Percentiles rank a stretch among this genome's conserved stretches.
Conservation (phyloP, 768 basidiomycete genomes). For the Termitomyces sp. region DNA sequence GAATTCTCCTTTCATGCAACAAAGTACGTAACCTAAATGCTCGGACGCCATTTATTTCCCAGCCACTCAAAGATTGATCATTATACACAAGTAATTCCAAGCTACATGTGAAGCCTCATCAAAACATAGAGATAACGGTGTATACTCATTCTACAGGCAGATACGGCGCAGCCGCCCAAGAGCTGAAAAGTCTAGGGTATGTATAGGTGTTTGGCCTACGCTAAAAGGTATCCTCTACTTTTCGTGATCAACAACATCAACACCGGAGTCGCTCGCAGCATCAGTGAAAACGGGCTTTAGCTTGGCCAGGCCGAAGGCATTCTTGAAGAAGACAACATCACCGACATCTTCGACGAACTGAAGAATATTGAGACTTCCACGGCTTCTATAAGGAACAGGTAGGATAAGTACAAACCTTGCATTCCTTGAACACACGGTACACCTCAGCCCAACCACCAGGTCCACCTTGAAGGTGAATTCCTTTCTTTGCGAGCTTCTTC, state of each 20-base stretch:
- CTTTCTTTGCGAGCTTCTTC: slow-evolving; percentile 58
- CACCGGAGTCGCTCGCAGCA: slow-evolving; percentile 47
- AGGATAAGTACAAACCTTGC: slow-evolving; percentile 46
- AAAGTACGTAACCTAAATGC: background rate
- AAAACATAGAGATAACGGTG: background rate
- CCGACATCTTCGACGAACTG: slow-evolving; percentile 94
- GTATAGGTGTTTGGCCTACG: slow-evolving; percentile 1
- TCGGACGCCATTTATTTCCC: background rate
- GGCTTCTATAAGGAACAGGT: background rate
- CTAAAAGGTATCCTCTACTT: slow-evolving; percentile 12
- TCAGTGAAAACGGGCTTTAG: slow-evolving; percentile 63
- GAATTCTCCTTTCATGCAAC: too few species aligned
- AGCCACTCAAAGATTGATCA: background rate
- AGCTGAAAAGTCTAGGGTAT: slow-evolving; percentile 11
- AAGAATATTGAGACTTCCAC: background rate
- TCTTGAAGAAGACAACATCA: slow-evolving; percentile 88
- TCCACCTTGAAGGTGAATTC: slow-evolving; percentile 61
- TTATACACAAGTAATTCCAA: background rate
- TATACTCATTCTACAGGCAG: background rate
- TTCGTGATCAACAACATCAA: slow-evolving; percentile 44
- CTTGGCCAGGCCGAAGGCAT: slow-evolving; percentile 72
- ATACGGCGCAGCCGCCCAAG: background rate
- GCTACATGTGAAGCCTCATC: background rate
- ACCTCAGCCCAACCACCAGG: slow-evolving; percentile 79
- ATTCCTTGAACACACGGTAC: slow-evolving; percentile 69